phyloP scores from a whole-genome alignment of 2,329 filamentous ascomycete species.

The Claviceps pazoutovae region DNA sequence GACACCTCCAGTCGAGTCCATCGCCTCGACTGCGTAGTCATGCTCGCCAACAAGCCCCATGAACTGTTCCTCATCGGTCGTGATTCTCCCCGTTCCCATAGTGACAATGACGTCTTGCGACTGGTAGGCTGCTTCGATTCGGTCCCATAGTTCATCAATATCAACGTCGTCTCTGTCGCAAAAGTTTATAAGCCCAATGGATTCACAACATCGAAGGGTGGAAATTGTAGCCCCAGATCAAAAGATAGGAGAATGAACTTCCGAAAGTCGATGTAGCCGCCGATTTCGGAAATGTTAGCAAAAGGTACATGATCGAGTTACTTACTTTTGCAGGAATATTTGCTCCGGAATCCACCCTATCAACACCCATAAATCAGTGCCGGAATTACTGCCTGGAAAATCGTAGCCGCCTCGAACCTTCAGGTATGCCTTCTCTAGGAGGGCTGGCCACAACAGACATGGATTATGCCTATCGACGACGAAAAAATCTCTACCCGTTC shows the following conservation, averaged over 20 bases:
- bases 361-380: constrained; percentile 82
- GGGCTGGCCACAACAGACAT: constrained; percentile 73
- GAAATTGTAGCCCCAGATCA: not conserved
- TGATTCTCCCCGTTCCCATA: constrained; percentile 75
- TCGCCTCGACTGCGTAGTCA: constrained; percentile 80
- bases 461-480: constrained; percentile 78
- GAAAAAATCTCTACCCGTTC: constrained; percentile 61
- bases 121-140: constrained; percentile 60
- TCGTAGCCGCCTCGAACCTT: constrained; percentile 94
- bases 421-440: constrained; percentile 91
- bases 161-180: constrained; percentile 57
- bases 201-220: not conserved
- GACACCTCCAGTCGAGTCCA: constrained; percentile 48
- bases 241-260: not conserved
- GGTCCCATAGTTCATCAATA: constrained; percentile 60
- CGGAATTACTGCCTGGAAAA: constrained; percentile 94
- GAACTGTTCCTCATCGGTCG: constrained; percentile 59
- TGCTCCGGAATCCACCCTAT: constrained; percentile 97
- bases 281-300: not conserved
- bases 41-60: constrained; percentile 80
- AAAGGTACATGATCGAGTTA: not conserved
- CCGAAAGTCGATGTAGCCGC: not conserved
- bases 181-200: not conserved
- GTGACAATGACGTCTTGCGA: constrained; percentile 76
- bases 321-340: constrained; percentile 68